Percentiles rank a stretch among this genome's conserved stretches.
Conservation (phyloP, 768 basidiomycete genomes). For the Crucibulum laeve region DNA sequence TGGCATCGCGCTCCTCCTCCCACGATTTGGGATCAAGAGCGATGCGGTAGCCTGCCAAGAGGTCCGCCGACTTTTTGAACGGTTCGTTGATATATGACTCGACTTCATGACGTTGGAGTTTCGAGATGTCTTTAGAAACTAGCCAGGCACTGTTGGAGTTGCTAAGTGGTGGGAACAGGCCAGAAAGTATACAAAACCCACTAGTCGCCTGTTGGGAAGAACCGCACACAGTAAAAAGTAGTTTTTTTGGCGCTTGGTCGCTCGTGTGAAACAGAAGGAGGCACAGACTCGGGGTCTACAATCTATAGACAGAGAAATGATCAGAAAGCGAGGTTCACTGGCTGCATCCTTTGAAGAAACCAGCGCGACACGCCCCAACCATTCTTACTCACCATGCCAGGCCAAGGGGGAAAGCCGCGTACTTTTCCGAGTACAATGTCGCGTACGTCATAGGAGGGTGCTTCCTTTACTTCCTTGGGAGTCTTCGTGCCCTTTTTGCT, state of each 20-base stretch:
- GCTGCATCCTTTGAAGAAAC: background rate
- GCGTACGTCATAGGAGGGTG: constrained; percentile 57
- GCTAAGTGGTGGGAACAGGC: constrained; percentile 3
- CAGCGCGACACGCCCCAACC: constrained; percentile 5
- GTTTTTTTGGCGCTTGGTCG: constrained; percentile 73
- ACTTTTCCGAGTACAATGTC: constrained; percentile 92
- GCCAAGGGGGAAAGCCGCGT: constrained; percentile 95
- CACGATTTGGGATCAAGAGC: constrained; percentile 59
- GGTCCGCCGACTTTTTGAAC: constrained; percentile 71
- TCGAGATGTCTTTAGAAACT: constrained; percentile 74
- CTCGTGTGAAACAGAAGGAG: constrained; percentile 57
- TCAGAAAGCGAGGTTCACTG: background rate
- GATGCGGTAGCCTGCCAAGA: constrained; percentile 73
- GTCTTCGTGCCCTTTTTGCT: constrained; percentile 59
- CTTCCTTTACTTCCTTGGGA: constrained; percentile 30
- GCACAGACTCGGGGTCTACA: constrained; percentile 68
- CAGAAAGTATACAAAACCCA: constrained; percentile 39
- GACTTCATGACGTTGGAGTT: constrained; percentile 77
- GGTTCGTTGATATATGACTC: constrained; percentile 76
- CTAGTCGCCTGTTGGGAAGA: constrained; percentile 95
- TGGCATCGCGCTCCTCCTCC: constrained; percentile 31
- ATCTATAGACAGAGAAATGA: constrained; percentile 46
- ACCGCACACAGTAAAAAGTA: constrained; percentile 65
- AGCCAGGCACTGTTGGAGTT: constrained; percentile 71
- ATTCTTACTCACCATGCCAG: constrained; percentile 82